phyloP scores from a whole-genome alignment of 1,139 yeast genomes.

The Kodamaea plutei region DNA sequence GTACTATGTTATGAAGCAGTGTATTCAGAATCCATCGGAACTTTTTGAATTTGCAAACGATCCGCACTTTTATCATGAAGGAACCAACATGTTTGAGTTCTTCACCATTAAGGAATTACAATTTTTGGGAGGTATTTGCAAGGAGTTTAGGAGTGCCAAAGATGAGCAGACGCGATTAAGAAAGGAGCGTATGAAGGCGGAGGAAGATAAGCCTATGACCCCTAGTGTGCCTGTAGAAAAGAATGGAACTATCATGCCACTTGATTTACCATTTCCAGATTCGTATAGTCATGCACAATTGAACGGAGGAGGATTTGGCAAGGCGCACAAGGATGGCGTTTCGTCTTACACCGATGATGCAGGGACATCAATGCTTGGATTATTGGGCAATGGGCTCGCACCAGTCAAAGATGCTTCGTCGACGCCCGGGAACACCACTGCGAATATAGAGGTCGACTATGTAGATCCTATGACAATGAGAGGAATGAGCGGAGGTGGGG shows the following conservation, averaged over 20 bases:
- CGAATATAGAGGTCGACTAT: too few species aligned
- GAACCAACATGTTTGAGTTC: slow-evolving; percentile 40
- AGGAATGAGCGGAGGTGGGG: too few species aligned
- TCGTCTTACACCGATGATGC: too few species aligned
- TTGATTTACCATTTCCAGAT: slow-evolving; percentile 12
- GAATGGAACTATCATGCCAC: slow-evolving; percentile 2
- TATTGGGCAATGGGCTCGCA: slow-evolving; percentile 5
- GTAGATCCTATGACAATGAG: too few species aligned
- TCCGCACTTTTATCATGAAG: slow-evolving; percentile 30
- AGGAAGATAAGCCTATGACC: slow-evolving; percentile 4
- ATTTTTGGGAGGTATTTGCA: slow-evolving; percentile 36
- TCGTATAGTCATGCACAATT: slow-evolving; percentile 9
- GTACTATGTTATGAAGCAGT: slow-evolving; percentile 39
- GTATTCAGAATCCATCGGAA: slow-evolving; percentile 40
- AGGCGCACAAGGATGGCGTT: too few species aligned
- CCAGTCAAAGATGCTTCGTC: too few species aligned
- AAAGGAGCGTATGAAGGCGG: slow-evolving; percentile 9
- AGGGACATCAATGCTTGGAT: slow-evolving; percentile 1
- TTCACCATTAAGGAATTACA: slow-evolving; percentile 35
- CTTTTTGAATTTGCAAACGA: slow-evolving; percentile 33
- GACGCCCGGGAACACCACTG: too few species aligned
- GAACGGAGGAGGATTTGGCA: slow-evolving; percentile 2
- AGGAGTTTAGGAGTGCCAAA: slow-evolving; percentile 41
- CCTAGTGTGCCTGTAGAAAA: slow-evolving; percentile 3
- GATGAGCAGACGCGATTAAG: slow-evolving; percentile 25